Evolutionary conservation across 176 grass and related monocot species (phyloP), one percentile per base, ranked within the genome.

Genomic region (Triticum aestivum): DNA sequence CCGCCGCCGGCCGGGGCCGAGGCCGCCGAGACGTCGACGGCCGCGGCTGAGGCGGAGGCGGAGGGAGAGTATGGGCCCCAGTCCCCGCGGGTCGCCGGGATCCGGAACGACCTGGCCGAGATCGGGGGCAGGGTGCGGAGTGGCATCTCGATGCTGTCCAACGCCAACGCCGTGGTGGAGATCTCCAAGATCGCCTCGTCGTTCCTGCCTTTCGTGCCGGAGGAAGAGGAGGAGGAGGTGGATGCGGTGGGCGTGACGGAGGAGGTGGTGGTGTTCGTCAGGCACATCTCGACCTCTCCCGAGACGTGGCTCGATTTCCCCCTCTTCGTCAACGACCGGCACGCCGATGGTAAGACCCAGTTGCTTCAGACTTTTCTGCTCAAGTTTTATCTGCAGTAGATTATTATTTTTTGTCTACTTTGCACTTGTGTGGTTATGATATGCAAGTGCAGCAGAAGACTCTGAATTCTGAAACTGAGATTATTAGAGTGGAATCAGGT

Each of bases 171-270:
- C 9, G 92, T 91, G 14, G 67, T 81, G 13, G 92, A 92, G 84
- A 89, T 97, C 15, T 97, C 92, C 38, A 97, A 87, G 84, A 83
- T 94, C n/a, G 88, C 92, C 6, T 89, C 94, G 56, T 89, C 94
- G 23, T 80, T 95, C 78, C 82, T 97, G 71, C 92, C 91, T 2
- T 95, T 94, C 64, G 95, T 79, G 41, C 69, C 85, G 1, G 86
- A 86, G 37, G 83, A 84, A 18, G 88, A 76, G 33, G 83, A 61
- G 2, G 88, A 78, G 24, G 80, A 51, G 3, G 78, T 81, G 23
- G 86, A 80, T 30, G 77, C 63, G 23, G 83, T 89, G 34, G 91
- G 87, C 62, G 49, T 97, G 20, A 91, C 89, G 45, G 90, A 94
- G 84, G 86, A 94, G 37, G 84, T 89, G 18, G 86, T 89, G 84